Evolutionary conservation across 1,284 basidiomycete genomes (phyloP), one percentile per base, ranked within the genome.

Genomic region (Tilletia walkeri): DNA sequence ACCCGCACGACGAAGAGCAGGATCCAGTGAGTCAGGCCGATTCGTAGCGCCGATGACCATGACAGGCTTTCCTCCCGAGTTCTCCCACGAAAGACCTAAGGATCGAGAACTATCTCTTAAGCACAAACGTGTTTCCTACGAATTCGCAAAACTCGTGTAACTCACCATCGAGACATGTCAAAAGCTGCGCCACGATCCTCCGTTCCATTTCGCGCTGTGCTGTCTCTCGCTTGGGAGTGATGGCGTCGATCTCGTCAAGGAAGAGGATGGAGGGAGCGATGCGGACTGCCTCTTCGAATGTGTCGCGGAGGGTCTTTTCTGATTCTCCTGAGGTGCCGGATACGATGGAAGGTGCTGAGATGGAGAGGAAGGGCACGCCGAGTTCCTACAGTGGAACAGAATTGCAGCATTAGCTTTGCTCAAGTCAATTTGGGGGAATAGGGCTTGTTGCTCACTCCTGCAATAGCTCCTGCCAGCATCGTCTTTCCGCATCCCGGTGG

Each of bases 241-340:
- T 96, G 5, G 95, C 94, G 80, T 99, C 95, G 47, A 99, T 96
- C 84, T 98, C 95, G 84, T 99, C 95, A 66, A 83, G 76, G 70
- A 83, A 83, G 24, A 83, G 72, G 39, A 83, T 83, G 72, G 78
- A 80, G 3, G 82, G 82, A 0, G 81, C 81, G 14, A 82, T 77
- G 10, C 71, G 70, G 24, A 77, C 72, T 3, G 81, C 82, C 68
- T 83, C 80, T 30, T 97, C 95, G 81, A 99, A 99, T 0, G 93
- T 95, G 80, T 98, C 95, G 61, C 95, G 87, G 18, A 99, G 86
- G 0, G 94, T 94, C 85, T 95, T 96, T 84, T 99, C 95, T 0
- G 92, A 94, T 85, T 99, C 95, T 70, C 95, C 95, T 0, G 93
- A 96, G 91, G 98, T 97, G 0, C 95, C 95, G 0, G 92, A 94